Evolutionary conservation across 768 basidiomycete species (phyloP).

Genomic region (Suillus variegatus): DNA sequence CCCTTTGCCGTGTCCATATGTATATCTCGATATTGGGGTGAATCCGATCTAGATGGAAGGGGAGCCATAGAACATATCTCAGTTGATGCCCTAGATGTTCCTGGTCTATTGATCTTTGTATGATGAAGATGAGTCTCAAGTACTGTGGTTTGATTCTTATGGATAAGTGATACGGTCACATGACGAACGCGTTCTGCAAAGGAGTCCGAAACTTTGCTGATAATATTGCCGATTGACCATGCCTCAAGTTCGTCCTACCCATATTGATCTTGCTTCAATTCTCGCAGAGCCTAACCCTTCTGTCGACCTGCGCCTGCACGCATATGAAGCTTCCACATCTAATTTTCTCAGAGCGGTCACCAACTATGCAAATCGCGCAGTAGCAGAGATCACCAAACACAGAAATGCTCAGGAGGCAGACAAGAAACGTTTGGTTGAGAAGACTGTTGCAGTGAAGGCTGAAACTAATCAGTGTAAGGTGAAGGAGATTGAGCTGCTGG

Average conservation of each 20-base stretch:
- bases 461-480: conserved; percentile 78
- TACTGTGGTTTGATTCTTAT: background rate
- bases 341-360: conserved; percentile 75
- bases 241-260: conserved; percentile 29
- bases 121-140: background rate
- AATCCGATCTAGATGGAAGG: conserved; percentile 1
- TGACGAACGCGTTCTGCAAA: conserved; percentile 20
- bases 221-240: background rate
- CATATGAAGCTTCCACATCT: conserved; percentile 64
- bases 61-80: background rate
- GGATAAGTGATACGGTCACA: conserved; percentile 19
- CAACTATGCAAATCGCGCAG: conserved; percentile 71
- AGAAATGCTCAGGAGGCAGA: conserved; percentile 61
- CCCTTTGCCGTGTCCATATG: conserved; percentile 83
- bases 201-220: background rate
- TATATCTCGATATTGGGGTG: conserved; percentile 49
- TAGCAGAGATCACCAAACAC: conserved; percentile 67
- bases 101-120: background rate
- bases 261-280: conserved; percentile 61
- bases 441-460: conserved; percentile 58
- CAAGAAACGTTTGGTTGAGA: conserved; percentile 64
- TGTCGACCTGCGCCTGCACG: conserved; percentile 63
- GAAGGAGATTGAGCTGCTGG: conserved; percentile 76
- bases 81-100: background rate
- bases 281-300: conserved; percentile 56